A percentile compares a stretch with the other conserved stretches of the same genome.
Evolutionary conservation across 1,284 basidiomycete genomes (phyloP).

Genomic region (Ceratobasidium sp.): DNA sequence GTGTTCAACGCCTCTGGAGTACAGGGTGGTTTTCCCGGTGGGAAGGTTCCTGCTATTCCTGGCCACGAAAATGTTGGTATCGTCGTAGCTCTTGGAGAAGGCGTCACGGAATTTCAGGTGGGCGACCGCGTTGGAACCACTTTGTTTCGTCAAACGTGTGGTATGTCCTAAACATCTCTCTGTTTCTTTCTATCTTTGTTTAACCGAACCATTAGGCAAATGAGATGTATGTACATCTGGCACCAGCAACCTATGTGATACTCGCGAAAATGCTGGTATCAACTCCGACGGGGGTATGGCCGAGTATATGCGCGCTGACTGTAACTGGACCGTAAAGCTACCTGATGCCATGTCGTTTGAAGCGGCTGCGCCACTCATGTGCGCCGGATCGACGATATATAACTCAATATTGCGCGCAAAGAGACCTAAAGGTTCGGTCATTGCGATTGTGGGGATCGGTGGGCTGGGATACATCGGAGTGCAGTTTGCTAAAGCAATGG

Average conservation of each 20-base stretch:
- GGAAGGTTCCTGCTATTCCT: slow-evolving; percentile 34
- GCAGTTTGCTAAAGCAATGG: slow-evolving; percentile 48
- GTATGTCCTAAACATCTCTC: no score
- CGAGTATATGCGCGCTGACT: slow-evolving; percentile 44
- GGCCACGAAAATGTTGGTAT: slow-evolving; percentile 41
- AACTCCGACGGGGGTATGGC: slow-evolving; percentile 42
- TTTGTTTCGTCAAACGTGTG: slow-evolving; percentile 22
- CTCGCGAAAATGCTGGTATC: slow-evolving; percentile 23
- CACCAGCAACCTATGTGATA: slow-evolving; percentile 27
- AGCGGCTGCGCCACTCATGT: slow-evolving; percentile 48
- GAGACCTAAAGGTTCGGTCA: slow-evolving; percentile 40
- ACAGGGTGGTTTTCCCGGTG: slow-evolving; percentile 31
- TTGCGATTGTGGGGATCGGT: slow-evolving; percentile 49
- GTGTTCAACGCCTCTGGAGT: no score
- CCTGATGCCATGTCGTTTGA: slow-evolving; percentile 46
- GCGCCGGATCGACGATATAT: slow-evolving; percentile 48
- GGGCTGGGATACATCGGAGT: slow-evolving; percentile 45
- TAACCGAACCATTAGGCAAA: no score
- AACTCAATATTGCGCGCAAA: slow-evolving; percentile 36
- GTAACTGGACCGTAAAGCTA: slow-evolving; percentile 43
- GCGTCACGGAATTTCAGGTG: slow-evolving; percentile 22
- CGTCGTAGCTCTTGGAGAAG: slow-evolving; percentile 40
- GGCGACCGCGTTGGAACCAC: slow-evolving; percentile 34
- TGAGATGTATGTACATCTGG: slow-evolving; percentile 32
- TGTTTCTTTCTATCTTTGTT: no score